phyloP scores from a whole-genome alignment of 2,329 filamentous ascomycete genomes.

The Diaporthe aspalathi region DNA sequence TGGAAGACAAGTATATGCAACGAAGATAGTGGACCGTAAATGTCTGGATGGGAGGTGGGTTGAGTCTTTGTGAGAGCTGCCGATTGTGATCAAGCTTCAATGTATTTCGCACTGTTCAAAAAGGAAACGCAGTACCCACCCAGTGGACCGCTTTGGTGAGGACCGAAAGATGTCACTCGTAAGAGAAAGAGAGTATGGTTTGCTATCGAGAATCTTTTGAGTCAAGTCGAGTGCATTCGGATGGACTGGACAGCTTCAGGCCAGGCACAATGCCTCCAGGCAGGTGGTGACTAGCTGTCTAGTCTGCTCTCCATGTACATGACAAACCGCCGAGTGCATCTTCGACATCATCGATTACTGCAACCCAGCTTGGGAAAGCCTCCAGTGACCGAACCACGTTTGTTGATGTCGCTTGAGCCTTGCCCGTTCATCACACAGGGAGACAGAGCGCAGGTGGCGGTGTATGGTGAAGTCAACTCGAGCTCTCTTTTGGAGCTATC shows the following conservation, averaged over 20 bases:
- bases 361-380: not conserved
- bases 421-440: constrained; percentile 23
- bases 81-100: too few species aligned
- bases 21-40: too few species aligned
- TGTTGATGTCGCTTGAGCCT: constrained; percentile 8
- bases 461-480: constrained; percentile 37
- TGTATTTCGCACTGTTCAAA: not conserved
- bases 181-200: not conserved
- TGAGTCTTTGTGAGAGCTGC: not conserved
- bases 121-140: not conserved
- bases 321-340: not conserved
- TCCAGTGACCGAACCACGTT: not conserved
- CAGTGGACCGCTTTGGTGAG: not conserved
- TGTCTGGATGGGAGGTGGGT: not conserved
- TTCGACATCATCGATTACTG: not conserved
- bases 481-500: constrained; percentile 41
- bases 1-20: too few species aligned
- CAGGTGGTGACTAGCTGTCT: not conserved
- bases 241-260: not conserved
- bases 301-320: constrained; percentile 3
- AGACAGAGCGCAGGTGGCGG: constrained; percentile 24
- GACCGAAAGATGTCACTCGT: not conserved
- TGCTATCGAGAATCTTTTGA: not conserved
- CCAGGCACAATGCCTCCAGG: not conserved
- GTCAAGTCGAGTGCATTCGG: not conserved